phyloP scores from a whole-genome alignment of 345 rosid species.

The Euphorbia peplus region DNA sequence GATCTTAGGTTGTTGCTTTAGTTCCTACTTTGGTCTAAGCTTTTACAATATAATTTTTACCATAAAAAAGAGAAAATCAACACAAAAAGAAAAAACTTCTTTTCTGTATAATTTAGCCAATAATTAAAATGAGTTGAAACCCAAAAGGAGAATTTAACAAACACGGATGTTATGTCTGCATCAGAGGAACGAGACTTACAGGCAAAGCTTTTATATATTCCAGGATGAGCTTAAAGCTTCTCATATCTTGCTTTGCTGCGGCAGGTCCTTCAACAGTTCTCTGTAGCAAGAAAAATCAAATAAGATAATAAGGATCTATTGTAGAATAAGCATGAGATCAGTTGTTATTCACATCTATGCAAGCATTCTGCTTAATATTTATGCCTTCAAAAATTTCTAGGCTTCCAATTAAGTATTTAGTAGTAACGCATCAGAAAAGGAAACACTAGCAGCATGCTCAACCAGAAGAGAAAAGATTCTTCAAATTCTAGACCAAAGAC shows the following conservation, averaged over 20 bases:
- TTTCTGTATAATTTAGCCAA: not conserved
- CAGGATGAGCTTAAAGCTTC: slow-evolving; percentile 78
- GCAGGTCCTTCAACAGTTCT: slow-evolving; percentile 66
- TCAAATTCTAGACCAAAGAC: not conserved
- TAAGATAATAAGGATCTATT: slow-evolving; percentile 8
- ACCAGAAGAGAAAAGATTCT: not conserved
- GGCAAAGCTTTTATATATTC: slow-evolving; percentile 94
- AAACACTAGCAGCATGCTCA: not conserved
- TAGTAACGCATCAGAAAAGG: not conserved
- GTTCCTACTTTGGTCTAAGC: not conserved
- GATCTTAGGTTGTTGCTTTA: not conserved
- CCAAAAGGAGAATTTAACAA: not conserved
- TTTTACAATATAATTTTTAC: not conserved
- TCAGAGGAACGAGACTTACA: slow-evolving; percentile 36
- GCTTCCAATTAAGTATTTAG: too few species aligned
- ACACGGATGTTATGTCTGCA: not conserved
- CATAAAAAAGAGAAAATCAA: not conserved
- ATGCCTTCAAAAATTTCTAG: not conserved
- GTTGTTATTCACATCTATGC: not conserved
- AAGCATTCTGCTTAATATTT: not conserved
- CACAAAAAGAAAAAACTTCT: not conserved
- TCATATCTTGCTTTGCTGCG: slow-evolving; percentile 62
- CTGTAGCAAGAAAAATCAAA: slow-evolving; percentile 39
- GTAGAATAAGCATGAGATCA: not conserved
- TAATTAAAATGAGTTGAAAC: not conserved